phyloP scores from a whole-genome alignment of 2,329 filamentous ascomycete species.

The Coccinonectria pachysandricola region DNA sequence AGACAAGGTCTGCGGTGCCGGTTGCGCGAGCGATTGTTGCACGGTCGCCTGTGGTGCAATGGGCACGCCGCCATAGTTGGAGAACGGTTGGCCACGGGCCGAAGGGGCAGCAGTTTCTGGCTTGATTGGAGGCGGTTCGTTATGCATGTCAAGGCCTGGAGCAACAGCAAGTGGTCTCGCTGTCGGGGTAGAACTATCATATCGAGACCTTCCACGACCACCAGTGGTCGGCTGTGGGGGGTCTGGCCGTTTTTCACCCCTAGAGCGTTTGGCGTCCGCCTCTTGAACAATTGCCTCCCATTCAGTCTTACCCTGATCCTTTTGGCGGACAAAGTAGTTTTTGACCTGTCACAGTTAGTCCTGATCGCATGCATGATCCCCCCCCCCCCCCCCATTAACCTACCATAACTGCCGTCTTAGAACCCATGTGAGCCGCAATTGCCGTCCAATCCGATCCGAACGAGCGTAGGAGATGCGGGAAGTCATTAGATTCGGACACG shows the following conservation, averaged over 20 bases:
- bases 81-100: slow-evolving; percentile 28
- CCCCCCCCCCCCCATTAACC: no score
- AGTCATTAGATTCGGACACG: slow-evolving; percentile 69
- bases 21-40: slow-evolving; percentile 21
- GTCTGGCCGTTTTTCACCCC: slow-evolving; percentile 49
- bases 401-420: slow-evolving; percentile 82
- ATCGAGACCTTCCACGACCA: slow-evolving; percentile 42
- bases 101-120: slow-evolving; percentile 28
- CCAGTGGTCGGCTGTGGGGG: slow-evolving; percentile 46
- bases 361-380: no score
- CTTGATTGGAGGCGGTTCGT: slow-evolving; percentile 37
- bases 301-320: slow-evolving; percentile 47
- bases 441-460: slow-evolving; percentile 72
- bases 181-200: slow-evolving; percentile 27
- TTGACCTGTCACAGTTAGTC: slow-evolving; percentile 51
- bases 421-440: slow-evolving; percentile 71
- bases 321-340: slow-evolving; percentile 56
- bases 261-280: slow-evolving; percentile 44
- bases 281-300: slow-evolving; percentile 51
- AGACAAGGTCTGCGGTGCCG: slow-evolving; percentile 18
- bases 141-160: slow-evolving; percentile 31
- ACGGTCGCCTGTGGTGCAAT: slow-evolving; percentile 35
- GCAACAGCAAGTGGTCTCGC: slow-evolving; percentile 38
- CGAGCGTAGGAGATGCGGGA: slow-evolving; percentile 58
- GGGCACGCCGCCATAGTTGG: slow-evolving; percentile 34